A percentile compares a stretch with the other conserved stretches of the same genome.
Evolutionary conservation across 2,329 filamentous ascomycete species (phyloP).

Genomic region (Claviceps sp.): DNA sequence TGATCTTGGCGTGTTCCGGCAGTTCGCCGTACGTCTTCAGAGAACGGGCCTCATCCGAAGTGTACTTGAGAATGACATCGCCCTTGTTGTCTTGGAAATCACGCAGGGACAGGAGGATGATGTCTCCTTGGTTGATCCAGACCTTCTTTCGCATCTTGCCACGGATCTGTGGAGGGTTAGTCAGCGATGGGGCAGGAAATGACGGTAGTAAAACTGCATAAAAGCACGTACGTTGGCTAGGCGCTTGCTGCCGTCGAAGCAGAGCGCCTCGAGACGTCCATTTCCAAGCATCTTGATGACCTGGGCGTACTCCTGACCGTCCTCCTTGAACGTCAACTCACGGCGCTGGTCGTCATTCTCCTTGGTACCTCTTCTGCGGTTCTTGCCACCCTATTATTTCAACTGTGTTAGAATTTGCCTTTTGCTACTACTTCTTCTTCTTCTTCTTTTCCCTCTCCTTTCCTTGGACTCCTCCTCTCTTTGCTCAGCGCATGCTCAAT

Average conservation of each 20-base stretch:
- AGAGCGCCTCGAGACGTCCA: conserved; percentile 81
- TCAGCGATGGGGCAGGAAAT: neutral
- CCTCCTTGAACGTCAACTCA: conserved; percentile 97
- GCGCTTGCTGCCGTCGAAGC: conserved; percentile 66
- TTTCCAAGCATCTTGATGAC: conserved; percentile 86
- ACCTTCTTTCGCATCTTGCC: conserved; percentile 99
- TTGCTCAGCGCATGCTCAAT: neutral
- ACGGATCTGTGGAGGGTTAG: conserved; percentile 32
- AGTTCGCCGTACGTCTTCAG: conserved; percentile 97
- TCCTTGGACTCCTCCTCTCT: neutral
- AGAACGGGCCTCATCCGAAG: conserved; percentile 83
- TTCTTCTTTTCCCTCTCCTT: neutral
- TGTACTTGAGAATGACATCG: conserved; percentile 95
- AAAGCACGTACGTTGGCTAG: conserved; percentile 25
- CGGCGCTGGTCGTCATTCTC: conserved; percentile 99
- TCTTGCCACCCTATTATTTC: conserved; percentile 77
- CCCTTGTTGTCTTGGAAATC: conserved; percentile 94
- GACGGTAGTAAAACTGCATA: neutral
- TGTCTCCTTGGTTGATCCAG: conserved; percentile 98
- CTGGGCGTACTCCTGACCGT: conserved; percentile 59
- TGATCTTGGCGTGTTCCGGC: conserved; percentile 97
- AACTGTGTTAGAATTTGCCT: conserved; percentile 4
- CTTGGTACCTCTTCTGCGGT: conserved; percentile 96
- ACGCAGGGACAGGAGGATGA: conserved; percentile 75
- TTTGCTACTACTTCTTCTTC: neutral